phyloP scores from a whole-genome alignment of 768 basidiomycete genomes.

The Agrocybe chaxingu region DNA sequence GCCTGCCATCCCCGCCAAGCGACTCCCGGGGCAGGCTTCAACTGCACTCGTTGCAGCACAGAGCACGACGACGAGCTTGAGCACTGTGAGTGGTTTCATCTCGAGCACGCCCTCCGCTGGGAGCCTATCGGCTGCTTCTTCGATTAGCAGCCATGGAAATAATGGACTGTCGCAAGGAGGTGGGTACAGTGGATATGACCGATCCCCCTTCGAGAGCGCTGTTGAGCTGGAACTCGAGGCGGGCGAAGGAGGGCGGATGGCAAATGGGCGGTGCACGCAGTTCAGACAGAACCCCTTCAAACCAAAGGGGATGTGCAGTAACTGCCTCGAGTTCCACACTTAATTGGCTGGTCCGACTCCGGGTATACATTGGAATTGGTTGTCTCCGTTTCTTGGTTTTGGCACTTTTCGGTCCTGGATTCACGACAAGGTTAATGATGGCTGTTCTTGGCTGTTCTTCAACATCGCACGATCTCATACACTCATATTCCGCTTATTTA shows the following conservation, averaged over 20 bases:
- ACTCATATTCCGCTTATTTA: too few species aligned
- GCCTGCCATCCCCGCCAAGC: constrained; percentile 38
- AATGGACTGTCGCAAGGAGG: neutral
- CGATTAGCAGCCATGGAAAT: constrained; percentile 22
- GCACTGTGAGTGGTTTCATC: too few species aligned
- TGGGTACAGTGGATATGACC: constrained; percentile 30
- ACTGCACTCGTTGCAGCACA: too few species aligned
- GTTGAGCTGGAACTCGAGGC: constrained; percentile 36
- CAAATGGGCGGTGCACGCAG: constrained; percentile 35
- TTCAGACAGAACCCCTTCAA: constrained; percentile 72
- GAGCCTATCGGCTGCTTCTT: constrained; percentile 26
- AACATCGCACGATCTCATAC: too few species aligned
- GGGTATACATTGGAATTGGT: neutral
- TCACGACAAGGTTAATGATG: too few species aligned
- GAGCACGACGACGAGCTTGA: too few species aligned
- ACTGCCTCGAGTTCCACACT: constrained; percentile 57
- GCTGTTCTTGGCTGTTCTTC: too few species aligned
- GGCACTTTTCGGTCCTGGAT: too few species aligned
- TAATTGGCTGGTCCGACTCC: constrained; percentile 11
- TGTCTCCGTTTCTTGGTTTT: too few species aligned
- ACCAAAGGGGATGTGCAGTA: constrained; percentile 60
- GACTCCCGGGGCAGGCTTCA: too few species aligned
- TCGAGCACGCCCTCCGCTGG: too few species aligned
- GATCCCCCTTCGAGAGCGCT: constrained; percentile 67
- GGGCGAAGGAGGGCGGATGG: constrained; percentile 2